Percentiles rank a stretch among this genome's conserved stretches.
These are phyloP conservation scores for Gnomoniopsis sp. DNA, from an alignment of 2,329 filamentous ascomycete species.

Conservation along the genomic window DNA sequence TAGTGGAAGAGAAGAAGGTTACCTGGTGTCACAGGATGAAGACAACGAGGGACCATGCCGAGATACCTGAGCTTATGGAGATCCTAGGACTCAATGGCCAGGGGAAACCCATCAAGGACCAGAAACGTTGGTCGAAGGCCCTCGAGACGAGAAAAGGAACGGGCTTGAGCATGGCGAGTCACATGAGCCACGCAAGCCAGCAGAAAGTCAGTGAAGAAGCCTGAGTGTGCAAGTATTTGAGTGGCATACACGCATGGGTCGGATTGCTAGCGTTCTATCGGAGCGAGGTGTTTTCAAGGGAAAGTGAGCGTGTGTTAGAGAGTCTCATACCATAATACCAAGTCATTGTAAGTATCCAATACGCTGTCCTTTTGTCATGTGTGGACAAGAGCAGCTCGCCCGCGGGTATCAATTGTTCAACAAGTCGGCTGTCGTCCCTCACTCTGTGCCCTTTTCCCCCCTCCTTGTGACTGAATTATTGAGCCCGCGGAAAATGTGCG, in stretches of 20 bases:
- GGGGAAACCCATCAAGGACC: slow-evolving; percentile 34
- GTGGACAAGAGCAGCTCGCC: not conserved
- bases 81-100: slow-evolving; percentile 55
- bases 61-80: slow-evolving; percentile 63
- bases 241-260: not conserved
- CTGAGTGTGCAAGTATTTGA: not conserved
- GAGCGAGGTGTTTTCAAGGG: not conserved
- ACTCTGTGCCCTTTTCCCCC: too few relatives aligned
- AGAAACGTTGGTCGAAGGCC: slow-evolving; percentile 45
- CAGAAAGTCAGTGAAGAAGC: not conserved
- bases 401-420: too few relatives aligned
- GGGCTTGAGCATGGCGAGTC: slow-evolving; percentile 46
- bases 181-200: slow-evolving; percentile 12
- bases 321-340: not conserved
- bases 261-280: not conserved
- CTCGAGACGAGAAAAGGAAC: slow-evolving; percentile 49
- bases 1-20: slow-evolving; percentile 54
- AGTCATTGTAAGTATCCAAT: not conserved
- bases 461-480: too few relatives aligned
- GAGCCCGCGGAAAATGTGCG: too few relatives aligned
- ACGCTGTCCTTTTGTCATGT: not conserved
- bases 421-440: too few relatives aligned
- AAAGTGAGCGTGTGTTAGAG: not conserved
- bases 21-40: slow-evolving; percentile 83
- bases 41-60: slow-evolving; percentile 73